These are phyloP conservation scores for Amoebophrya sp. DNA, from an alignment of 169 alveolate genomes.

Conservation along the genomic window DNA sequence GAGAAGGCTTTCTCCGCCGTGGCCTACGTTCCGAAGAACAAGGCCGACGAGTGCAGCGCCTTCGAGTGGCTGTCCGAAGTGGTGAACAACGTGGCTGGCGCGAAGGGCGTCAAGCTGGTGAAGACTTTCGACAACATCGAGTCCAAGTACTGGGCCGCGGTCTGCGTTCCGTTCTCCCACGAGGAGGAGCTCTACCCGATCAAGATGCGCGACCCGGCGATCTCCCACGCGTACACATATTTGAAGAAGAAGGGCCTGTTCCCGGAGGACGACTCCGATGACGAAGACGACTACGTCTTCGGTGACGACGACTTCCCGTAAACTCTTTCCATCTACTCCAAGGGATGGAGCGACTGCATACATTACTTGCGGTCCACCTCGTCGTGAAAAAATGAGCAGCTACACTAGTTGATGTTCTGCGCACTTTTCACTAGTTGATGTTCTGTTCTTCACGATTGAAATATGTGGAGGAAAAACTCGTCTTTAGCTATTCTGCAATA, in stretches of 20 bases:
- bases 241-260: not conserved
- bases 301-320: not conserved
- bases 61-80: slow-evolving; percentile 9
- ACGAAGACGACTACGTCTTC: not conserved
- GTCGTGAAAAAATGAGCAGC: too few species aligned
- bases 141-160: slow-evolving; percentile 12
- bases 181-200: not conserved
- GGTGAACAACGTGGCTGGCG: not conserved
- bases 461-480: too few species aligned
- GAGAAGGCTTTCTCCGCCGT: not conserved
- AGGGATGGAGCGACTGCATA: too few species aligned
- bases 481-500: too few species aligned
- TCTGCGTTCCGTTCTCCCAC: not conserved
- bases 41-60: not conserved
- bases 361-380: too few species aligned
- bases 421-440: too few species aligned
- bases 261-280: not conserved
- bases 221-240: not conserved
- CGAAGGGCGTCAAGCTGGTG: not conserved
- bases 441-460: too few species aligned
- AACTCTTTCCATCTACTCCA: too few species aligned
- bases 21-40: slow-evolving; percentile 18
- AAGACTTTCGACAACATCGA: slow-evolving; percentile 1
- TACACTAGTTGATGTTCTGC: too few species aligned
- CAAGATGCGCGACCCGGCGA: not conserved